phyloP scores from a whole-genome alignment of 2,329 filamentous ascomycete genomes.

The Paracoccidioides lutzii region DNA sequence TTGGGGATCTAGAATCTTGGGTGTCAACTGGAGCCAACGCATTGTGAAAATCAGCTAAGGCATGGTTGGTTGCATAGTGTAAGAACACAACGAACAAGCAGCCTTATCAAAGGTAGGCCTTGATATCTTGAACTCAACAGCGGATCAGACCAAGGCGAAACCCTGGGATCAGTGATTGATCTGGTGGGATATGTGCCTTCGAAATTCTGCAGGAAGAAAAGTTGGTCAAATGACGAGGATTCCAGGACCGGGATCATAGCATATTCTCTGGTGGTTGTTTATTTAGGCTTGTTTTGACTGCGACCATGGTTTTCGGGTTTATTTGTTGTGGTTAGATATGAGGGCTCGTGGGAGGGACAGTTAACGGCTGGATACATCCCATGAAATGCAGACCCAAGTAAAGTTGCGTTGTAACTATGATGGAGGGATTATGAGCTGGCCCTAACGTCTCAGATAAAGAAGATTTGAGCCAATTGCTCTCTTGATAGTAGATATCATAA shows the following conservation, averaged over 20 bases:
- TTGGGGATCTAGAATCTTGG: slow-evolving; percentile 3
- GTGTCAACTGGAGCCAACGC: slow-evolving; percentile 10
- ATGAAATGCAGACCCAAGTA: neutral
- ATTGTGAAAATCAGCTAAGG: slow-evolving; percentile 7
- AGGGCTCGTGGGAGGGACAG: neutral
- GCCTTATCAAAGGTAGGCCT: slow-evolving; percentile 7
- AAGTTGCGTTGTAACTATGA: neutral
- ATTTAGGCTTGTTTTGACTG: neutral
- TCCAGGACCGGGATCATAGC: neutral
- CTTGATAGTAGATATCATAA: neutral
- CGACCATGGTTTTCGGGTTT: neutral
- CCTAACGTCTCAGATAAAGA: neutral
- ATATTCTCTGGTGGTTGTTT: neutral
- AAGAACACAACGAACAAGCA: neutral
- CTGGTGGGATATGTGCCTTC: neutral
- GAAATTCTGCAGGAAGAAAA: neutral
- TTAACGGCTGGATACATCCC: neutral
- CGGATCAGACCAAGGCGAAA: neutral
- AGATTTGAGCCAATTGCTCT: neutral
- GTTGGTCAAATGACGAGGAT: neutral
- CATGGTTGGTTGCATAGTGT: slow-evolving; percentile 7
- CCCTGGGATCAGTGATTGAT: neutral
- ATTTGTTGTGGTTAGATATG: neutral
- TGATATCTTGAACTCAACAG: slow-evolving; percentile 1
- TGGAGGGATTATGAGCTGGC: neutral